A percentile compares a stretch with the other conserved stretches of the same genome.
These are phyloP conservation scores for Salvia hispanica DNA, from an alignment of 257 asterid species.

Conservation along the genomic window DNA sequence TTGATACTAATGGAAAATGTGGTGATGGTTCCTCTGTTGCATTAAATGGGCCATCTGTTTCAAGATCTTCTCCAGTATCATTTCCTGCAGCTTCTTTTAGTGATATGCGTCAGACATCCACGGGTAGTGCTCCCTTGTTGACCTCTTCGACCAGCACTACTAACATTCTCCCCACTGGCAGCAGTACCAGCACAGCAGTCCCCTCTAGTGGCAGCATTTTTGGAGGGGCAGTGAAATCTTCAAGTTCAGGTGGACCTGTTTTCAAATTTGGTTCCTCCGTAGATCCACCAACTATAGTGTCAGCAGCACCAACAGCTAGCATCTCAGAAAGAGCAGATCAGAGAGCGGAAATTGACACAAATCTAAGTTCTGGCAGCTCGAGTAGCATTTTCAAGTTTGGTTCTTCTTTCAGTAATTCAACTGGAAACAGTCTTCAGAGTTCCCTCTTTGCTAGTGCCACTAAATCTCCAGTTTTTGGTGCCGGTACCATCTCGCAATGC, in stretches of 20 bases:
- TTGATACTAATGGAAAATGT: constrained; percentile 45
- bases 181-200: constrained; percentile 34
- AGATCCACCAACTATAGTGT: constrained; percentile 33
- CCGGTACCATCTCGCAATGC: constrained; percentile 34
- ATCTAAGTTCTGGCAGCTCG: constrained; percentile 37
- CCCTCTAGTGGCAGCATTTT: constrained; percentile 36
- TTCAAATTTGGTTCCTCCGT: constrained; percentile 44
- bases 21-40: constrained; percentile 35
- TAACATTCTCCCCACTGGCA: constrained; percentile 29
- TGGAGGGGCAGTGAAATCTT: constrained; percentile 42
- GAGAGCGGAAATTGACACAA: constrained; percentile 34
- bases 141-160: constrained; percentile 41
- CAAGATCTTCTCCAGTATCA: constrained; percentile 37
- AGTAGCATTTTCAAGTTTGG: constrained; percentile 36
- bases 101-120: constrained; percentile 38
- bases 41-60: constrained; percentile 42
- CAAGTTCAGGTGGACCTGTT: constrained; percentile 33
- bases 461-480: constrained; percentile 37
- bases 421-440: constrained; percentile 40
- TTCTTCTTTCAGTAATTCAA: constrained; percentile 34
- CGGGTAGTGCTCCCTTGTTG: constrained; percentile 35
- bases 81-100: constrained; percentile 35
- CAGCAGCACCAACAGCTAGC: constrained; percentile 43
- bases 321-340: constrained; percentile 33
- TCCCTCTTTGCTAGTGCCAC: constrained; percentile 41